Base-by-base conservation (phyloP, 352 stramenopile genomes). In the Phytophthora ramorum region DNA sequence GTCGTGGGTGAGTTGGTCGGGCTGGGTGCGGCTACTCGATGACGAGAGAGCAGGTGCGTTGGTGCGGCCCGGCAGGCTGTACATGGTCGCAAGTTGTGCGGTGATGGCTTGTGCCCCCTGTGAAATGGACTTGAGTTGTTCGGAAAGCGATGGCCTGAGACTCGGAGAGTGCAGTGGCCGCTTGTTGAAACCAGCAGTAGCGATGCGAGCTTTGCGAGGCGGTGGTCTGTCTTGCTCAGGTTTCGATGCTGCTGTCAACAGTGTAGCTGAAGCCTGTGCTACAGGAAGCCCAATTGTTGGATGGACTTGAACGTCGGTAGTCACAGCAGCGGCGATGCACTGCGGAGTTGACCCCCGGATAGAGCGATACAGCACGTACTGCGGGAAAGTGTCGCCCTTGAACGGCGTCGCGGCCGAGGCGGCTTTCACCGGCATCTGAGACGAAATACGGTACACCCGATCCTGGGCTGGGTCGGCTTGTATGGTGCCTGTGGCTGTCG, bases 101-200 rank as follows among this genome's bases (percentile, higher is more conserved):
- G 81, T 90, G 63, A 92, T 81, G 34, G 68, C 70, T 19, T 90
- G 58, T 0, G 75, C 81, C 14, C 53, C 59, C 40, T 83, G 71
- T 0, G 79, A 89, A 41, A 92, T 90, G 17, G 69, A 55, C 24
- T 83, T 75, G 47, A 91, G 78, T 38, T 92, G 83, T n/a, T 92
- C 81, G 0, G 81, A 75, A 10, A 90, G 71, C 5, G 78, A 91
- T 4, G 83, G 78, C 2, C 80, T 71, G 35, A 53, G 41, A 43
- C 26, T 70, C 0, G 58, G 52, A 5, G 61, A 74, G 8, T 22
- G 60, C 20, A 50, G 43, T 12, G 60, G 59, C 6, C 55, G 55
- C 14, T 43, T 51, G 26, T 22, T 34, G 51, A 51, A 50, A 24
- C 13, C 13, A 20, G n/a, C 30, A 12, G n/a, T 52, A 14, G 35